Percentiles rank a stretch among this genome's conserved stretches.
Conservation (phyloP, 176 grass and related monocot species). For the Sorghum bicolor region DNA sequence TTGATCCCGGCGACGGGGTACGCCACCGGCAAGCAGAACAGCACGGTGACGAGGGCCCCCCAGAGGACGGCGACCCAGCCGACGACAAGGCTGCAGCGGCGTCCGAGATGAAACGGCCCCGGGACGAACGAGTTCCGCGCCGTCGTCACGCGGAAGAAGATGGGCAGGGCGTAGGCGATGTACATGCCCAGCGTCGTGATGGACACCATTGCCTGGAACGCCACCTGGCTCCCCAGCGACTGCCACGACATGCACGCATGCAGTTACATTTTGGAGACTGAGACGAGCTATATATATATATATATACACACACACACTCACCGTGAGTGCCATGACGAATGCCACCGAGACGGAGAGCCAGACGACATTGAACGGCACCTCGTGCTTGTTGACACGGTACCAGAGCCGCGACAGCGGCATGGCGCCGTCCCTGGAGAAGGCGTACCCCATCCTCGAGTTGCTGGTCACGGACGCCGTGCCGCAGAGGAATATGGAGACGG, state of each 20-base stretch:
- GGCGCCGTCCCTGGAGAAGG: slow-evolving; percentile 69
- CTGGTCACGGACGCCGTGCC: slow-evolving; percentile 48
- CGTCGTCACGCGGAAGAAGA: slow-evolving; percentile 80
- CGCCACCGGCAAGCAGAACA: slow-evolving; percentile 77
- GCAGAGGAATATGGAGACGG: slow-evolving; percentile 51
- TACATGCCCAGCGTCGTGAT: slow-evolving; percentile 57
- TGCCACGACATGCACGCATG: neutral
- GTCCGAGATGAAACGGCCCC: slow-evolving; percentile 62
- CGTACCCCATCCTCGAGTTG: slow-evolving; percentile 74
- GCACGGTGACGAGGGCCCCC: slow-evolving; percentile 59
- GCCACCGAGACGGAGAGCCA: slow-evolving; percentile 65
- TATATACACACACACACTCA: neutral
- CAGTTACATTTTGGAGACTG: no score
- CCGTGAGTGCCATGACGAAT: slow-evolving; percentile 65
- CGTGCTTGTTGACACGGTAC: slow-evolving; percentile 54
- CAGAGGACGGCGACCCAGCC: slow-evolving; percentile 63
- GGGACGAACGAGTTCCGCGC: slow-evolving; percentile 40
- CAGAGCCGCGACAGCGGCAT: slow-evolving; percentile 58
- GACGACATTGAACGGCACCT: slow-evolving; percentile 59
- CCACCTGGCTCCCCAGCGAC: slow-evolving; percentile 76
- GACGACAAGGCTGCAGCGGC: slow-evolving; percentile 16
- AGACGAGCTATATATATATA: no score
- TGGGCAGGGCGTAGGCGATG: slow-evolving; percentile 73
- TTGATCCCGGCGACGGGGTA: slow-evolving; percentile 53
- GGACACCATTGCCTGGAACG: slow-evolving; percentile 81